Evolutionary conservation across 495 filamentous ascomycete species (phyloP), one percentile per base, ranked within the genome.

Genomic region (Penicillium turbatum): DNA sequence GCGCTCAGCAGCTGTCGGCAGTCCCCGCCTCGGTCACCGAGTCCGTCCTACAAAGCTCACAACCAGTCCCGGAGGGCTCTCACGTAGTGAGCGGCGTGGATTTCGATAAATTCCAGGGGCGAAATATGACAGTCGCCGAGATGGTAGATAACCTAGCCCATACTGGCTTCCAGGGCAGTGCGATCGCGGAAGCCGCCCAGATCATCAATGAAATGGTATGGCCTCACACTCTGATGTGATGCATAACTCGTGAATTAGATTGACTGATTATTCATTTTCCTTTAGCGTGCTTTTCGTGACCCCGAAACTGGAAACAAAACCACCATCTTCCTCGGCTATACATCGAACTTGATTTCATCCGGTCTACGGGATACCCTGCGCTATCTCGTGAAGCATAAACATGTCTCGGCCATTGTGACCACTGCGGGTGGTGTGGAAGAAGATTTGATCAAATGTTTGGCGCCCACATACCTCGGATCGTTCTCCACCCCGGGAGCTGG

Each of bases 351-450:
- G 49, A 95, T 98, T 59, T 97, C 93, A 1, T 97, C 92, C 16
- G 93, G 95, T 11, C 79, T 99, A 3, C 82, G 93, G 16, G 89
- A 93, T 55, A 93, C 90, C 21, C 72, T 99, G 59, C 88, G 95
- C 19, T 97, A 89, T 69, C 81, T 97, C 1, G 92, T 95, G 11
- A 81, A 96, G 68, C 89, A 97, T 71, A 81, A 83, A 31, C 92
- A 97, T 65, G 84, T 97, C 53, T 91, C 88, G 1, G 88, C 86
- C 51, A 87, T 97, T 56, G 95, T 99, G 51, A 95, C 92, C 13
- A 95, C 93, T 2, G 93, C 95, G 0, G 93, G 93, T n/a, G 95
- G 92, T 5, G 81, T 99, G 30, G 93, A 99, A 69, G 93, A 99
- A 68, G 93, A 97, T 66, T 79, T 99, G 39, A 97, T 97, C 77